Evolutionary conservation across 192 early-diverging fungal genomes (phyloP), one percentile per base, ranked within the genome.

Genomic region (Backusella morwellensis): DNA sequence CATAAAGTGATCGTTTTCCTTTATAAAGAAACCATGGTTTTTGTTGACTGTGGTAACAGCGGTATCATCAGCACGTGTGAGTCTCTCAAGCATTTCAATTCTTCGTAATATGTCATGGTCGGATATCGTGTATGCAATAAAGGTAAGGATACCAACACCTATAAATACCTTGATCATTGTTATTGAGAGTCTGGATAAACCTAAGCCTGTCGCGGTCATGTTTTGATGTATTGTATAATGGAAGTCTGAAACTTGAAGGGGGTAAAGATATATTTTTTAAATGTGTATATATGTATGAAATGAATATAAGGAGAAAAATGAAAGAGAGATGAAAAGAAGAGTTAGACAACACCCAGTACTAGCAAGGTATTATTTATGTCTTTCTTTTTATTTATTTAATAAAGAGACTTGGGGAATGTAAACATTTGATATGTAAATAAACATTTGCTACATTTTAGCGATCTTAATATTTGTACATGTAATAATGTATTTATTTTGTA

Each of bases 311-410:
- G 19, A 50, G 15, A 50, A 50, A 50, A 59, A 59, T 59, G 54
- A 59, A 26, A 23, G 17, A 23, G 54, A 59, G 54, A 59, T 19
- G 23, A 26, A 59, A 52, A 52, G 47, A n/a, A 21, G 54, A n/a
- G 8, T 59, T 59, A 12, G 54, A 59, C 54, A 59, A 59, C 54
- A 29, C 21, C 0, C 11, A 59, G 23, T 11, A 12, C 15, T 1
- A 50, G 5, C 11, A 59, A 26, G 54, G 6, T 59, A 59, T 23
- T 59, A 59, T 50, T 50, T 50, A 50, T 50, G 54, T 19, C 8
- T 59, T 59, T 59, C n/a, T 59, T 26, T 32, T 59, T 59, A 59
- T 59, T 59, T 59, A 26, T 59, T 59, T 59, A 59, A 59, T 59
- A 59, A 59, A 59, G 21, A 23, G 23, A 59, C 11, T 59, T 59